These are phyloP conservation scores for Cystofilobasidium capitatum DNA, from an alignment of 768 basidiomycete species.

Conservation along the genomic window DNA sequence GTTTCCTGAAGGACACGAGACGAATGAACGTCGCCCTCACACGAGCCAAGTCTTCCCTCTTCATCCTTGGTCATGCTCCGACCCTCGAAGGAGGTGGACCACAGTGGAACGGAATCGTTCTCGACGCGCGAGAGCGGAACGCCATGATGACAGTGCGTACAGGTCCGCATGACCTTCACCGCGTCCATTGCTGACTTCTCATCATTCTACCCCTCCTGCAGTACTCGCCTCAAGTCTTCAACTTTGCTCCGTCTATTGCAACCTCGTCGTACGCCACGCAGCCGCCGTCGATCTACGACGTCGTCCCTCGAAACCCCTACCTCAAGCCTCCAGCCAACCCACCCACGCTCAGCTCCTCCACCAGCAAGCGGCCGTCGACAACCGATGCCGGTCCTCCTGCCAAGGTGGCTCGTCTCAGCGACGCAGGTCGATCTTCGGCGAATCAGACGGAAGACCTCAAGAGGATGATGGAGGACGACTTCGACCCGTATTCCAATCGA, in stretches of 20 bases:
- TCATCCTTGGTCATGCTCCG: constrained; percentile 79
- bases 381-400: not conserved
- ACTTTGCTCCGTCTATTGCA: not conserved
- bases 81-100: constrained; percentile 76
- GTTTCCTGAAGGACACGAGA: constrained; percentile 68
- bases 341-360: not conserved
- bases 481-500: not conserved
- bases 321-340: not conserved
- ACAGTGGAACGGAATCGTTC: constrained; percentile 66
- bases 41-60: constrained; percentile 84
- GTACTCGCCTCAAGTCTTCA: constrained; percentile 15
- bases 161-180: not conserved
- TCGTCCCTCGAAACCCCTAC: not conserved
- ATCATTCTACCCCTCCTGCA: not conserved
- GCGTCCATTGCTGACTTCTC: not conserved
- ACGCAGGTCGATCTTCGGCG: not conserved
- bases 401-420: not conserved
- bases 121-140: constrained; percentile 59
- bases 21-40: constrained; percentile 19
- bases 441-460: not conserved
- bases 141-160: constrained; percentile 55
- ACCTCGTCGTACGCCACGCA: not conserved
- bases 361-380: not conserved
- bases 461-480: not conserved
- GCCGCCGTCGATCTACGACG: not conserved